Conservation (phyloP, 2,329 filamentous ascomycete species). For the Claviceps spartinae region DNA sequence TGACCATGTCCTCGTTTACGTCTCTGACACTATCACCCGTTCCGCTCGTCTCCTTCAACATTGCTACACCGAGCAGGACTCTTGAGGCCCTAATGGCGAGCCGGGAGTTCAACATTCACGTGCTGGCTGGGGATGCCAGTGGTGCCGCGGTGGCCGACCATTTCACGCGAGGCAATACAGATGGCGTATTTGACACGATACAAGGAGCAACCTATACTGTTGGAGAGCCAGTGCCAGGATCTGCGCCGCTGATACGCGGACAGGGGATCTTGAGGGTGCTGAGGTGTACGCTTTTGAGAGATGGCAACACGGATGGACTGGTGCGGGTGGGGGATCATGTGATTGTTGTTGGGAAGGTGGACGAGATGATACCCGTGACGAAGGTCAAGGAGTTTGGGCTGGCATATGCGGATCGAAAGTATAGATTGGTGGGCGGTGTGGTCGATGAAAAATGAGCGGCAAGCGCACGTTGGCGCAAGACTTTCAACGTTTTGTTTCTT, state of each 20-base stretch:
- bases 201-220: slow-evolving; percentile 1
- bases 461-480: neutral
- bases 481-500: no score
- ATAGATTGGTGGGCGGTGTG: slow-evolving; percentile 28
- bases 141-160: slow-evolving; percentile 38
- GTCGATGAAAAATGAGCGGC: slow-evolving; percentile 11
- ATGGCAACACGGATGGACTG: slow-evolving; percentile 26
- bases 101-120: slow-evolving; percentile 39
- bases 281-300: slow-evolving; percentile 27
- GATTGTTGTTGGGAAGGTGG: slow-evolving; percentile 37
- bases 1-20: slow-evolving; percentile 49
- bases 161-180: slow-evolving; percentile 36
- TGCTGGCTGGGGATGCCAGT: slow-evolving; percentile 32
- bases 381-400: slow-evolving; percentile 28
- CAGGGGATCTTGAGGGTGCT: slow-evolving; percentile 40
- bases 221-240: slow-evolving; percentile 9
- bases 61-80: slow-evolving; percentile 41
- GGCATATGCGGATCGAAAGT: slow-evolving; percentile 35
- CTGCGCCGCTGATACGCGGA: slow-evolving; percentile 31
- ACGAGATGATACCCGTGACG: slow-evolving; percentile 26
- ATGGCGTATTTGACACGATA: slow-evolving; percentile 21
- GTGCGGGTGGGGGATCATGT: slow-evolving; percentile 37
- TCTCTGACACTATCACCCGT: slow-evolving; percentile 38
- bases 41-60: slow-evolving; percentile 43
- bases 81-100: slow-evolving; percentile 34